Conservation (phyloP, 257 asterid species). For the Oldenlandia corymbosa region DNA sequence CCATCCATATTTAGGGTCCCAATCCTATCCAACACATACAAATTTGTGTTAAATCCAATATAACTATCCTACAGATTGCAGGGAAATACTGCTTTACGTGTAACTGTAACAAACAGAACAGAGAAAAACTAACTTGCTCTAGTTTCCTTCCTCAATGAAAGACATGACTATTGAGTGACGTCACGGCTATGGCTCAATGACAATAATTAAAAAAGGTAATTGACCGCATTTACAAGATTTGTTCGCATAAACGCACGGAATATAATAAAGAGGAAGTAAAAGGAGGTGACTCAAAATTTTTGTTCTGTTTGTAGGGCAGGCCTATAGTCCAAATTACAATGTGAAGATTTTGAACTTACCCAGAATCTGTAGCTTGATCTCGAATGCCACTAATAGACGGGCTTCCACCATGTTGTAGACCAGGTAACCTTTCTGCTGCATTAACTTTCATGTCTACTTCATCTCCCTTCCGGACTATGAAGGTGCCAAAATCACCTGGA, state of each 20-base stretch:
- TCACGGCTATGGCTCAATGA: neutral
- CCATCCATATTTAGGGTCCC: slow-evolving; percentile 31
- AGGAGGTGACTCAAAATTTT: neutral
- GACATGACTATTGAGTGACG: neutral
- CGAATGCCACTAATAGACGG: slow-evolving; percentile 37
- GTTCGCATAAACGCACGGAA: neutral
- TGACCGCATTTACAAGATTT: neutral
- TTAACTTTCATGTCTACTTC: slow-evolving; percentile 40
- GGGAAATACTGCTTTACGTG: neutral
- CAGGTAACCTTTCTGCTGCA: slow-evolving; percentile 37
- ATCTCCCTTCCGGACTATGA: slow-evolving; percentile 55
- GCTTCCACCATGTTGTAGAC: slow-evolving; percentile 35
- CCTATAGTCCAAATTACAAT: neutral
- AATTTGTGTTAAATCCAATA: neutral
- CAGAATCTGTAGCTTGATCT: slow-evolving; percentile 41
- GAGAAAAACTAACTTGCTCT: neutral
- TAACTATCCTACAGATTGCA: neutral
- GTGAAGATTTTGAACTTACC: slow-evolving; percentile 33
- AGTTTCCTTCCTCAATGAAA: neutral
- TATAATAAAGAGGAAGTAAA: neutral
- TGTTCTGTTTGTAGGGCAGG: neutral
- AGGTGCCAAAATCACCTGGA: slow-evolving; percentile 87
- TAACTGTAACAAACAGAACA: neutral
- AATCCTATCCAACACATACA: slow-evolving; percentile 29
- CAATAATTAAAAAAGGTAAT: neutral